phyloP scores from a whole-genome alignment of 768 basidiomycete genomes.

The Tulasnella sp. region DNA sequence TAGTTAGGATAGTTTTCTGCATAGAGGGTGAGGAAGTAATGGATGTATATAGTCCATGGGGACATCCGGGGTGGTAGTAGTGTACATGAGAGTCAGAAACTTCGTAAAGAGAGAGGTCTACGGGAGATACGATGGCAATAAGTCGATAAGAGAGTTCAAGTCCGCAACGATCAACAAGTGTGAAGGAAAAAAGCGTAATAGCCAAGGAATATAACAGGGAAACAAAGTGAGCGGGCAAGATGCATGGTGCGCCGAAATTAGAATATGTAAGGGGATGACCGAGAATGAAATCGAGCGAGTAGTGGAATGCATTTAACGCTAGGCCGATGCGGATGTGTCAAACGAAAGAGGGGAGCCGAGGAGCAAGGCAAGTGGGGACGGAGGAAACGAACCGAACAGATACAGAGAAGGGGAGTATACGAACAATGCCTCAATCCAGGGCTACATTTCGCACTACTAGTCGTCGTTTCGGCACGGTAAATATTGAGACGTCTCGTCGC shows the following conservation, averaged over 20 bases:
- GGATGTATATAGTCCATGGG: slow-evolving; percentile 5
- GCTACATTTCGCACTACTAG: slow-evolving; percentile 65
- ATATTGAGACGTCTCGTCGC: slow-evolving; percentile 77
- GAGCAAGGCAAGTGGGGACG: not conserved
- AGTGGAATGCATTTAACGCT: slow-evolving; percentile 1
- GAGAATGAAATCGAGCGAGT: not conserved
- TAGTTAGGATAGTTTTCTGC: not conserved
- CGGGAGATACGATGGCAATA: slow-evolving; percentile 5
- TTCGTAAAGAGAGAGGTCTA: not conserved
- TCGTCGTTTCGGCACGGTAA: slow-evolving; percentile 67
- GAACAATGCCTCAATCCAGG: not conserved
- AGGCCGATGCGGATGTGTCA: not conserved
- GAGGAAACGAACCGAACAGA: not conserved
- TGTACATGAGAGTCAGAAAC: slow-evolving; percentile 33
- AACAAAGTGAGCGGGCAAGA: not conserved
- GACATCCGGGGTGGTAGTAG: not conserved
- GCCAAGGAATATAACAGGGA: slow-evolving; percentile 6
- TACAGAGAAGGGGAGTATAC: not conserved
- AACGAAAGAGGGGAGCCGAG: not conserved
- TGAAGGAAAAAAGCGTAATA: not conserved
- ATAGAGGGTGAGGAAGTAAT: not conserved
- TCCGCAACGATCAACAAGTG: not conserved
- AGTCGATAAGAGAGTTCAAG: not conserved
- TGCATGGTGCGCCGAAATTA: not conserved
- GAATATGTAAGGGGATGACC: not conserved